phyloP scores from a whole-genome alignment of 208 protist genomes.

The Trypanosoma lewisi region DNA sequence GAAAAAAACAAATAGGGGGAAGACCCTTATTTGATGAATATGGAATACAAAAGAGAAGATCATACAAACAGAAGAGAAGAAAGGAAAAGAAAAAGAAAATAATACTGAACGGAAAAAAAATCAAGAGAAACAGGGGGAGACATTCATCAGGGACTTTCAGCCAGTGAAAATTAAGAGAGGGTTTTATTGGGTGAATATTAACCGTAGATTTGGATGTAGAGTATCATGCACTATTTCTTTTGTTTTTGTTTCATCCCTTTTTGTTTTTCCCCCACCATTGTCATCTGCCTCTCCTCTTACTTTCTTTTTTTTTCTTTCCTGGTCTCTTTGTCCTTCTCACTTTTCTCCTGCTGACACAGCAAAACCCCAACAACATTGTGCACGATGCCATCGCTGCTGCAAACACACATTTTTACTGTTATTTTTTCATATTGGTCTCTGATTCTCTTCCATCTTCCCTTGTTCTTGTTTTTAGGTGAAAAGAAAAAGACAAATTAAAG shows the following conservation, averaged over 20 bases:
- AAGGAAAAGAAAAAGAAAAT: conserved; percentile 1
- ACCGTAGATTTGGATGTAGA: too few relatives aligned
- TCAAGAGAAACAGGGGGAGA: not conserved
- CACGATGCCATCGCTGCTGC: too few relatives aligned
- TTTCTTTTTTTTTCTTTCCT: not conserved
- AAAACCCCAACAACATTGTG: too few relatives aligned
- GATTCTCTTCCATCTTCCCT: not conserved
- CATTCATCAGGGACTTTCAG: not conserved
- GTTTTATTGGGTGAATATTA: too few relatives aligned
- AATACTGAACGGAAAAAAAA: not conserved
- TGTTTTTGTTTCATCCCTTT: conserved; percentile 24
- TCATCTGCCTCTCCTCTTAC: conserved; percentile 8
- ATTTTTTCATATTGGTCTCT: not conserved
- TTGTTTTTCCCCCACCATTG: conserved; percentile 19
- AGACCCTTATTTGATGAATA: not conserved
- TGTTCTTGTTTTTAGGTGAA: conserved; percentile 10
- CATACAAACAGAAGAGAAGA: not conserved
- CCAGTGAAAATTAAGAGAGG: too few relatives aligned
- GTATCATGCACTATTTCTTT: conserved; percentile 3
- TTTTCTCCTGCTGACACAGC: too few relatives aligned
- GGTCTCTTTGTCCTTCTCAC: too few relatives aligned
- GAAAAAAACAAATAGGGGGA: conserved; percentile 1
- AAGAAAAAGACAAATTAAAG: conserved; percentile 6
- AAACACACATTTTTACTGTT: too few relatives aligned
- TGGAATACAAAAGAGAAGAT: not conserved